Evolutionary conservation across 768 basidiomycete genomes (phyloP), one percentile per base, ranked within the genome.

Genomic region (Boletus bicolor): DNA sequence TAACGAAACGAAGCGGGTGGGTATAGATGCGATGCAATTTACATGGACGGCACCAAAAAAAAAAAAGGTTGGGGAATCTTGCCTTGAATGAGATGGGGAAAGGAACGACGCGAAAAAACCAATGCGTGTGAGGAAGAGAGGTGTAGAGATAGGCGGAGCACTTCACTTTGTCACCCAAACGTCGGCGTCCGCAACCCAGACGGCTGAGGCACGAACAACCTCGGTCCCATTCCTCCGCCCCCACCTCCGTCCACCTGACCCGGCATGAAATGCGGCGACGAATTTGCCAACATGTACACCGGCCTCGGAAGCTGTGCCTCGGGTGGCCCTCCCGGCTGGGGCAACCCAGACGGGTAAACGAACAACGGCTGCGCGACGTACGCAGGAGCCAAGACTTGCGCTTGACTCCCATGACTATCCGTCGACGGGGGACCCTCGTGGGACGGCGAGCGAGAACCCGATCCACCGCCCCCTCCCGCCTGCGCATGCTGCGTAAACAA

Each of bases 321-420:
- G 1, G 61, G 49, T 0, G 68, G 57, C 10, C 64, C 66, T 3
- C 69, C 69, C 0, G 68, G 60, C 26, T 72, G 66, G 24, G 70
- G 71, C n/a, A 68, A 35, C 11, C 67, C 67, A 12, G 67, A 70
- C 5, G 68, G 68, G 19, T 68, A 68, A 1, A 68, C 68, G 44
- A 68, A 68, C 46, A 68, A 43, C 2, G 67, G 67, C 11, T 70
- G 69, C 4, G 67, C 66, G n/a, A 68, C 66, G 32, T 68, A 70
- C 1, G 68, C 68, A 24, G 68, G 66, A 4, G 64, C 63, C 35
- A 67, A 47, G 0, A 68, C 56, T 21, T 54, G 66, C 9, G 57
- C 58, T 28, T 68, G 71, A 12, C 67, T 66, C 4, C 68, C 69
- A 30, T 69, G 68, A n/a, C 69, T 72, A n/a, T 71, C 69, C 3